phyloP scores from a whole-genome alignment of 129 eudicot genomes.

The Artemisia tridentata region DNA sequence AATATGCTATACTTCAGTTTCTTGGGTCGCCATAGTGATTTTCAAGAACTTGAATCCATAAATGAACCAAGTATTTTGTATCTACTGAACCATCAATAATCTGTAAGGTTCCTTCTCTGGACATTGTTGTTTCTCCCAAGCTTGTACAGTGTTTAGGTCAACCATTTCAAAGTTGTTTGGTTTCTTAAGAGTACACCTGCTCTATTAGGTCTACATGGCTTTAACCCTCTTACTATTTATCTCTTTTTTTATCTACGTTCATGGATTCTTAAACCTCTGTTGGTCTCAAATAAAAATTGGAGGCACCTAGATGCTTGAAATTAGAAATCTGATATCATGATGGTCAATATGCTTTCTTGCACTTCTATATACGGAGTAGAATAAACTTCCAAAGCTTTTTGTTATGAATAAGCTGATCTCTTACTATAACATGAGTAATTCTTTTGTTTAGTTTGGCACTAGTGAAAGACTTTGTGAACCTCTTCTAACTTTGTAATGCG shows the following conservation, averaged over 20 bases:
- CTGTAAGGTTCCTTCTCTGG: constrained; percentile 6
- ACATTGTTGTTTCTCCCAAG: background rate
- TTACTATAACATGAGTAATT: constrained; percentile 16
- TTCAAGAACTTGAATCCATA: background rate
- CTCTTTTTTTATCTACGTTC: background rate
- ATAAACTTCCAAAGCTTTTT: background rate
- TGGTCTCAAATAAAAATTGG: constrained; percentile 15
- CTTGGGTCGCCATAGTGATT: background rate
- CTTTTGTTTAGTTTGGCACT: constrained; percentile 5
- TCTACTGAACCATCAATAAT: constrained; percentile 1
- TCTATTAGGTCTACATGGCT: constrained; percentile 13
- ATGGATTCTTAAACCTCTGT: constrained; percentile 1
- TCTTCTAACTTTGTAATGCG: background rate
- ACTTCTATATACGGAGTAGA: constrained; percentile 5
- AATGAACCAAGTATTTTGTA: constrained; percentile 1
- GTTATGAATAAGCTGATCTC: background rate
- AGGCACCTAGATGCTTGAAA: constrained; percentile 5
- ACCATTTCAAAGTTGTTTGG: background rate
- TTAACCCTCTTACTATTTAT: background rate
- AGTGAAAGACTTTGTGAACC: background rate
- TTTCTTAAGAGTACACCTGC: background rate
- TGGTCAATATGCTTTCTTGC: background rate
- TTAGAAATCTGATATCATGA: background rate
- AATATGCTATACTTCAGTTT: constrained; percentile 3
- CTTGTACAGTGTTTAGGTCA: background rate